Conservation (phyloP, 164 flowering plant species). For the Paratinospora sagittata region DNA sequence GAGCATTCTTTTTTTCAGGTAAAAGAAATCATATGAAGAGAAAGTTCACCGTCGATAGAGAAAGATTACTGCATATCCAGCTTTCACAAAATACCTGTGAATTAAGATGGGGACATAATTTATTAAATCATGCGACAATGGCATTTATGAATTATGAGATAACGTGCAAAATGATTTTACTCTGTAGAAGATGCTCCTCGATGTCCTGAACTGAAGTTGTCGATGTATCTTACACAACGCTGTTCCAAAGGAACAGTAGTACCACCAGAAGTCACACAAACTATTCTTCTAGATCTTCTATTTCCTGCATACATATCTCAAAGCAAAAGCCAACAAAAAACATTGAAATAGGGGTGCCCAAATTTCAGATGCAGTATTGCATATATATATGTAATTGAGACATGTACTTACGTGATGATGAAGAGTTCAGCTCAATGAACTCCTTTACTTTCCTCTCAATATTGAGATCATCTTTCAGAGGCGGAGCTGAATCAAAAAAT, state of each 20-base stretch:
- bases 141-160: neutral
- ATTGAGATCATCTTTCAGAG: conserved; percentile 40
- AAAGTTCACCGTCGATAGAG: conserved; percentile 56
- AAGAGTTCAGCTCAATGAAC: conserved; percentile 42
- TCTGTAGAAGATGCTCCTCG: conserved; percentile 97
- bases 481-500: conserved; percentile 79
- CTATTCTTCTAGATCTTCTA: conserved; percentile 38
- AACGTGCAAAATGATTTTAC: conserved; percentile 29
- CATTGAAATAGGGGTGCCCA: neutral
- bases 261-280: conserved; percentile 92
- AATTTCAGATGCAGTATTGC: neutral
- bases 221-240: conserved; percentile 84
- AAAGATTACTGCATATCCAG: conserved; percentile 91
- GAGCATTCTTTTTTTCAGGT: neutral
- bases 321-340: neutral
- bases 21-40: neutral
- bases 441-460: conserved; percentile 33
- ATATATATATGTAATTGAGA: neutral
- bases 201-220: conserved; percentile 93
- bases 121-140: neutral
- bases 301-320: conserved; percentile 28
- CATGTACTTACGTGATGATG: conserved; percentile 33
- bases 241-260: conserved; percentile 93
- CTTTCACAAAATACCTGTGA: conserved; percentile 77
- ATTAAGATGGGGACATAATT: neutral